Evolutionary conservation across 2,329 filamentous ascomycete species (phyloP).

Genomic region (Chrysoporthe deuterocubensis): DNA sequence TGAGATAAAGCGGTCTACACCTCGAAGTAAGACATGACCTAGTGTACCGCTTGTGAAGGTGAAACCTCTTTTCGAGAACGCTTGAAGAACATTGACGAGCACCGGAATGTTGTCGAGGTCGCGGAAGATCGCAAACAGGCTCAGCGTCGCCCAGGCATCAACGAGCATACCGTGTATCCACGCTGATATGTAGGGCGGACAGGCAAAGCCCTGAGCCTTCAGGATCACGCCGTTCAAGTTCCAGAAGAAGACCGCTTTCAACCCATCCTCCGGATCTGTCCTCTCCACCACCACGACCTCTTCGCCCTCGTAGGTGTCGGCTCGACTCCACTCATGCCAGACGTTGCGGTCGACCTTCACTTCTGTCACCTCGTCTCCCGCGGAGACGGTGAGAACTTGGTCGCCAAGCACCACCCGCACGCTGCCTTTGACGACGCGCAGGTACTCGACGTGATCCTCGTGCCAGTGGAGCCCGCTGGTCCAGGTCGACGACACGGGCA

Average conservation of each 20-base stretch:
- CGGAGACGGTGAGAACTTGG: conserved; percentile 29
- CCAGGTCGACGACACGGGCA: conserved; percentile 50
- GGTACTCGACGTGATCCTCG: conserved; percentile 49
- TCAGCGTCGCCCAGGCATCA: conserved; percentile 37
- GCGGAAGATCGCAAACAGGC: conserved; percentile 37
- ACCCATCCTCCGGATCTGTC: conserved; percentile 49
- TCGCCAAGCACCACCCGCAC: conserved; percentile 36
- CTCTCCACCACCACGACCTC: conserved; percentile 50
- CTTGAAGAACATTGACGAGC: conserved; percentile 34
- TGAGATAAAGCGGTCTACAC: conserved; percentile 18
- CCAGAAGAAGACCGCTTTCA: conserved; percentile 54
- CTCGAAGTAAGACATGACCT: conserved; percentile 15
- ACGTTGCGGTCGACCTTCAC: conserved; percentile 42
- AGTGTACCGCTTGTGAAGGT: conserved; percentile 31
- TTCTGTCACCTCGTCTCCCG: conserved; percentile 33
- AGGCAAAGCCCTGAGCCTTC: conserved; percentile 25
- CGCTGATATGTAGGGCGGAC: conserved; percentile 27
- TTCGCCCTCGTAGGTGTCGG: conserved; percentile 35
- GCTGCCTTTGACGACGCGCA: conserved; percentile 46
- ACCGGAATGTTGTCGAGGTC: conserved; percentile 39
- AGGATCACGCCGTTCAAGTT: conserved; percentile 51
- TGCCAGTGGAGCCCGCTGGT: conserved; percentile 56
- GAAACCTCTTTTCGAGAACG: conserved; percentile 32
- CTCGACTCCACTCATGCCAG: conserved; percentile 53
- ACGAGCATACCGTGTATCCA: conserved; percentile 30